A percentile compares a stretch with the other conserved stretches of the same genome.
Evolutionary conservation across 768 basidiomycete species (phyloP).

Genomic region (Mycena latifolia): DNA sequence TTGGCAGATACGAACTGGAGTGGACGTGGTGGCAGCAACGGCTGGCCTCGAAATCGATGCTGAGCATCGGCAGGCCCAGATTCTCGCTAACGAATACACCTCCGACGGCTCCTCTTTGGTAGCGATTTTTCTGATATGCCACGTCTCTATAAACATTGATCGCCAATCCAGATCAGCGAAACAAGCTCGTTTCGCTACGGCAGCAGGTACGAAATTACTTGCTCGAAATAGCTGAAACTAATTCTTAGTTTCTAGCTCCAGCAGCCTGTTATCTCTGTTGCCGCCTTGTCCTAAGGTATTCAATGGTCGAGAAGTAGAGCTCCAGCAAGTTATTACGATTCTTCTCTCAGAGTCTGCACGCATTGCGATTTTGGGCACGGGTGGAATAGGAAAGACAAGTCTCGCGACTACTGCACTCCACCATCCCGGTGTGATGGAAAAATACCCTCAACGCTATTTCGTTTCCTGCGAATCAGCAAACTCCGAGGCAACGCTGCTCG

Average conservation of each 20-base stretch:
- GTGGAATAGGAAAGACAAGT: conserved; percentile 10
- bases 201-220: too few species aligned
- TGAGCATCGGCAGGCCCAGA: too few species aligned
- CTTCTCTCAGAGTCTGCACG: not conserved
- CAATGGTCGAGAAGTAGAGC: not conserved
- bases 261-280: not conserved
- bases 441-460: conserved; percentile 2
- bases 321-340: not conserved
- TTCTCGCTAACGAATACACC: too few species aligned
- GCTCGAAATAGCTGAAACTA: too few species aligned
- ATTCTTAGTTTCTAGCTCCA: too few species aligned
- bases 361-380: not conserved
- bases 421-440: not conserved
- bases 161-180: too few species aligned
- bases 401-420: not conserved
- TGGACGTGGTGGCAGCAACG: too few species aligned
- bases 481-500: not conserved
- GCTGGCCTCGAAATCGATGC: too few species aligned
- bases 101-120: too few species aligned
- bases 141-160: too few species aligned
- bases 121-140: too few species aligned
- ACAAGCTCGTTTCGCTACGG: too few species aligned
- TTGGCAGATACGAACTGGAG: not conserved
- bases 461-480: not conserved
- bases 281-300: not conserved